A percentile compares a stretch with the other conserved stretches of the same genome.
Evolutionary conservation across 1,284 basidiomycete genomes (phyloP).

Genomic region (Trametes versicolor): DNA sequence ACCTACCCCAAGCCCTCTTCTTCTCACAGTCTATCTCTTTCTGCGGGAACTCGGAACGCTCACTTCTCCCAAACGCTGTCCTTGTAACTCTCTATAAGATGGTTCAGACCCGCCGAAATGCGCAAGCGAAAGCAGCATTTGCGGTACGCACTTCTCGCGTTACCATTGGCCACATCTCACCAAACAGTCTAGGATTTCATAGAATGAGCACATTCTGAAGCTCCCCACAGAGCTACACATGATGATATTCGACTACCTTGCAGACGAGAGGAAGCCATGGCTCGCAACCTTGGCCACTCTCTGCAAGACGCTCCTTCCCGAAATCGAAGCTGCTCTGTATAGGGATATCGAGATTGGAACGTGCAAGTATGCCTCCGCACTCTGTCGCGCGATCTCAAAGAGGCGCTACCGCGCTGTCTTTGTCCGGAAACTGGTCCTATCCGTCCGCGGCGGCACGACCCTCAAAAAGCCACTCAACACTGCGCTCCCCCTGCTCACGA

Average conservation of each 20-base stretch:
- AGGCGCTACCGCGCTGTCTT: neutral
- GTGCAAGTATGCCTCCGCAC: neutral
- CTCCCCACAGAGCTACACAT: neutral
- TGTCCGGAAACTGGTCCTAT: slow-evolving; percentile 2
- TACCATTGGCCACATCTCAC: neutral
- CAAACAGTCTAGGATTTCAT: neutral
- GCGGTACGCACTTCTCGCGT: neutral
- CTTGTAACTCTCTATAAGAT: neutral
- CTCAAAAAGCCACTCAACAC: neutral
- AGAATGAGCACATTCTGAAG: neutral
- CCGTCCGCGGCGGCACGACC: neutral
- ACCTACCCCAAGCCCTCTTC: no score
- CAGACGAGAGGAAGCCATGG: neutral
- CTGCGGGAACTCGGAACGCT: no score
- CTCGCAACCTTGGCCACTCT: neutral
- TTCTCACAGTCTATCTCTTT: no score
- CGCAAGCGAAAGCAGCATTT: neutral
- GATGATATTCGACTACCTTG: slow-evolving; percentile 1
- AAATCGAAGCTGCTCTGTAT: slow-evolving; percentile 5
- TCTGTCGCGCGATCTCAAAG: slow-evolving; percentile 5
- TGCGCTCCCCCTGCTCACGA: neutral
- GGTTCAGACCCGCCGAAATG: neutral
- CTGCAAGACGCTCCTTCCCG: slow-evolving; percentile 6
- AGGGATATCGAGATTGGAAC: neutral
- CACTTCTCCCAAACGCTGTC: no score